These are phyloP conservation scores for Tetragonia tetragonoides DNA, from an alignment of 148 eudicot genomes.

Conservation along the genomic window DNA sequence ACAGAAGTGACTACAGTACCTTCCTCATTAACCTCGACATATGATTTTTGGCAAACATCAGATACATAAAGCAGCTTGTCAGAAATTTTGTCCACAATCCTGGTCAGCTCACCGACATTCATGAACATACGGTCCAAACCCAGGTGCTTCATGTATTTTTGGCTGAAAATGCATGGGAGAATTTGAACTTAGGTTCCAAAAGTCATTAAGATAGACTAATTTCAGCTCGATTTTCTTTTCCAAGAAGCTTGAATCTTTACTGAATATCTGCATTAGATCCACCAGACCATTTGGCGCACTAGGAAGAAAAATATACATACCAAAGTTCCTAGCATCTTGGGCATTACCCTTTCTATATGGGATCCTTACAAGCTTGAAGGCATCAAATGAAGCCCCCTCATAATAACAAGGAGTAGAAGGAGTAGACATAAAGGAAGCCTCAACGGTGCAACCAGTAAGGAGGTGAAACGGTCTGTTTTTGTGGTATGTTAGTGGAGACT, in stretches of 20 bases:
- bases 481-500: neutral
- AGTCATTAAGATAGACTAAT: neutral
- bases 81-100: constrained; percentile 1
- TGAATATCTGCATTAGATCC: constrained; percentile 11
- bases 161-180: constrained; percentile 8
- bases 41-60: neutral
- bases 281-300: constrained; percentile 7
- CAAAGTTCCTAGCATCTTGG: constrained; percentile 13
- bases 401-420: neutral
- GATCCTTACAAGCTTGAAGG: constrained; percentile 14
- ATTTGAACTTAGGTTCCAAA: constrained; percentile 22
- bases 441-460: constrained; percentile 1
- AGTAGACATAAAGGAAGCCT: constrained; percentile 1
- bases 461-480: constrained; percentile 2
- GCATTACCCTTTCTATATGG: constrained; percentile 6
- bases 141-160: constrained; percentile 6
- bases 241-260: constrained; percentile 8
- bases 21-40: constrained; percentile 22
- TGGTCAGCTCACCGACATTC: constrained; percentile 1
- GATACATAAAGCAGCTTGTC: constrained; percentile 8
- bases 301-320: constrained; percentile 28
- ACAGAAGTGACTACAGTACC: constrained; percentile 18
- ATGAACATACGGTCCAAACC: constrained; percentile 17
- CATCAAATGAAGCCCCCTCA: constrained; percentile 14
- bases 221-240: constrained; percentile 1